A percentile compares a stretch with the other conserved stretches of the same genome.
These are phyloP conservation scores for Salicornia ramosissima DNA, from an alignment of 148 eudicot species.

Conservation along the genomic window DNA sequence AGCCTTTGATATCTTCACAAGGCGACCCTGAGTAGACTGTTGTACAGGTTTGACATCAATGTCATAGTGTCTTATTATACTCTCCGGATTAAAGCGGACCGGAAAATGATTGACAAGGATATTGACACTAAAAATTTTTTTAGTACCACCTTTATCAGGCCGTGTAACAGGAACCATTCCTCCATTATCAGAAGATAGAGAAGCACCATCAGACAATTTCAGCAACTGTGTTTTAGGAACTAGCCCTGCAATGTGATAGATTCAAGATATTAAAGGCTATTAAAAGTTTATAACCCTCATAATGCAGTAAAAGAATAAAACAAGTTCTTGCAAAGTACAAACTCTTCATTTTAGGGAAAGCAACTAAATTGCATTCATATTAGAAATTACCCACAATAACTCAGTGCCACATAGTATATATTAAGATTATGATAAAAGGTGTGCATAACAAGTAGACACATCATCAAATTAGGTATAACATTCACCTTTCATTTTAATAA, in stretches of 20 bases:
- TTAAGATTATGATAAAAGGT: no score
- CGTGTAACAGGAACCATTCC: conserved; percentile 38
- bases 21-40: conserved; percentile 22
- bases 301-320: no score
- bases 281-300: neutral
- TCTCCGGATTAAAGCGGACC: conserved; percentile 37
- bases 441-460: no score
- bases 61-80: conserved; percentile 48
- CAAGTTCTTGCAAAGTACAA: neutral
- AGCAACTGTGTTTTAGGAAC: conserved; percentile 24
- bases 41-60: conserved; percentile 43
- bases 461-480: no score
- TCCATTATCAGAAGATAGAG: conserved; percentile 18
- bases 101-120: conserved; percentile 63
- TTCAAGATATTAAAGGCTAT: neutral
- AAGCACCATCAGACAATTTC: conserved; percentile 21
- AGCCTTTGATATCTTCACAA: conserved; percentile 36
- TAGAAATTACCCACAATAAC: no score
- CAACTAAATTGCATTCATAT: no score
- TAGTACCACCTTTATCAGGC: conserved; percentile 51
- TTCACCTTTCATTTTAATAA: no score
- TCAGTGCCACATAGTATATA: no score
- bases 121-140: conserved; percentile 22
- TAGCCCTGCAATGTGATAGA: conserved; percentile 3
- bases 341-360: no score